Percentiles rank a stretch among this genome's conserved stretches.
These are phyloP conservation scores for Orychophragmus violaceus DNA, from an alignment of 345 rosid species.

Conservation along the genomic window DNA sequence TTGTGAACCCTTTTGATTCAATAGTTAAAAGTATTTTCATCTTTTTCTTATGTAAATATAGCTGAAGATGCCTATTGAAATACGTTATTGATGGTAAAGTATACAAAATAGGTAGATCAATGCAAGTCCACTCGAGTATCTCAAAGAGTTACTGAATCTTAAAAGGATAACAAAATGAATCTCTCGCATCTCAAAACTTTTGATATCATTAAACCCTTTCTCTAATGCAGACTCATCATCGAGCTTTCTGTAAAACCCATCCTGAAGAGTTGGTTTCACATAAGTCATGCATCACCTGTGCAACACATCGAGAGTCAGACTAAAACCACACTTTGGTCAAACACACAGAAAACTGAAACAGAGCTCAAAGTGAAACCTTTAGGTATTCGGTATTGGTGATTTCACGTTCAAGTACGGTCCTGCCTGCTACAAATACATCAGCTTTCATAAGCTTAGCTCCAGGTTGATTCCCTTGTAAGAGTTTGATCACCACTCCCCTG, in stretches of 20 bases:
- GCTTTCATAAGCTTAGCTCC: conserved; percentile 65
- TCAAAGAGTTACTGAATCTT: not conserved
- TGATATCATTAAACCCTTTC: no score
- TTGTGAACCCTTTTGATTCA: not conserved
- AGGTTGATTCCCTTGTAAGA: conserved; percentile 44
- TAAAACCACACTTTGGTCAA: not conserved
- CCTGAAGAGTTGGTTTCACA: conserved; percentile 53
- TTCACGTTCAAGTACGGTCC: conserved; percentile 35
- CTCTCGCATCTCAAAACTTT: conserved; percentile 7
- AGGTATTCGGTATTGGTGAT: conserved; percentile 42
- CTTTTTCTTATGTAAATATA: not conserved
- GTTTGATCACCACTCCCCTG: conserved; percentile 67
- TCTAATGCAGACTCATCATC: conserved; percentile 5
- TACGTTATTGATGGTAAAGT: no score
- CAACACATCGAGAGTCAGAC: no score
- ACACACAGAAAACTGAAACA: not conserved
- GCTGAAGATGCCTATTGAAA: no score
- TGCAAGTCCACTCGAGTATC: not conserved
- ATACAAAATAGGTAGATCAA: no score
- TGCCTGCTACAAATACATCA: conserved; percentile 50
- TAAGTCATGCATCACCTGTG: no score
- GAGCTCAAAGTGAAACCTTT: conserved; percentile 43
- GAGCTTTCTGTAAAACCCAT: conserved; percentile 51
- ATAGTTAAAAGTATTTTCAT: not conserved
- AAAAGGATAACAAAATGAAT: not conserved